Evolutionary conservation across 345 rosid genomes (phyloP), one percentile per base, ranked within the genome.

Genomic region (Hibiscus trionum): DNA sequence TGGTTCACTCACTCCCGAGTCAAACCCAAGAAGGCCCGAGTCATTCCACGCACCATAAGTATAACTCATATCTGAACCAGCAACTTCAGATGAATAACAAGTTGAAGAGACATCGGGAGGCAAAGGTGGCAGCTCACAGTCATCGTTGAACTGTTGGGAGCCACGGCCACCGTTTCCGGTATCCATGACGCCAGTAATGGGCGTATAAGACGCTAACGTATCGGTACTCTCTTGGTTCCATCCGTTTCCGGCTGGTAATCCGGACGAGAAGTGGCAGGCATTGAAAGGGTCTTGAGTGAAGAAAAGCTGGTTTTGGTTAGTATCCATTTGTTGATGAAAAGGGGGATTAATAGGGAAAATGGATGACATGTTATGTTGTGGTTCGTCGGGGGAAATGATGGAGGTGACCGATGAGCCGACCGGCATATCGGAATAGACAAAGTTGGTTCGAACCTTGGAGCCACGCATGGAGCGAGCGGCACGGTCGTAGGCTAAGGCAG

Each of bases 381-480:
- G 61, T 76, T 93, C 94, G 61, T 93, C 98, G 0, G 98, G 97
- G 44, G 97, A 91, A 74, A 93, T 70, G 69, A 93, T 85, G 67
- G 96, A 82, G 37, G 97, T 93, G 76, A 93, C 92, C 4, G 98
- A 91, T 63, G 93, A 89, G 72, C 92, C 92, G 16, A 65, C 77
- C 0, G 98, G 97, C 96, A 88, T 87, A 69, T 93, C 98, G 0
- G 96, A 87, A 81, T 93, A 93, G 69, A 91, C 91, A 61, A 93
- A 93, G 83, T 93, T 91, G 74, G 98, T 93, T 16, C 96, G 87
- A 39, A 94, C 96, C 73, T 90, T 87, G 53, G 88, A 84, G 76
- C 96, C 93, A 3, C 98, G 86, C 85, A 93, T 89, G 72, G 98
- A 88, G 27, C 97, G 87, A 49, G 97, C 87, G 10, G 97, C 96